Conservation (phyloP, 768 basidiomycete species). For the Tephrocybe sp. region DNA sequence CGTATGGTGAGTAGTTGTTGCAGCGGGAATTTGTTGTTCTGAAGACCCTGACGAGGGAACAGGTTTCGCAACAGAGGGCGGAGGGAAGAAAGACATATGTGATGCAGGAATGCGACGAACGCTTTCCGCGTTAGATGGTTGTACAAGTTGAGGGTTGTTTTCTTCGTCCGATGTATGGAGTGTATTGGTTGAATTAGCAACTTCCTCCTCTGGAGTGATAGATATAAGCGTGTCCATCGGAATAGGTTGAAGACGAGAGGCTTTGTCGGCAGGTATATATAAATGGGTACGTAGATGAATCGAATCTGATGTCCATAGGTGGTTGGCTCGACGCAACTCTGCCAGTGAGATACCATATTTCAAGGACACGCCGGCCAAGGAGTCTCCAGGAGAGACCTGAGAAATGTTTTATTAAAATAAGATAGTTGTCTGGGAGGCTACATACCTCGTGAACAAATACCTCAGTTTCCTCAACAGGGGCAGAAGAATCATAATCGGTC, state of each 20-base stretch:
- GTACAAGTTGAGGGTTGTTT: slow-evolving; percentile 6
- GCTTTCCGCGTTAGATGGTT: slow-evolving; percentile 20
- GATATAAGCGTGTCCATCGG: slow-evolving; percentile 24
- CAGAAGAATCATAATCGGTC: slow-evolving; percentile 7
- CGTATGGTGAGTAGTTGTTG: slow-evolving; percentile 12
- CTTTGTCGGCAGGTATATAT: slow-evolving; percentile 71
- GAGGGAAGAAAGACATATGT: slow-evolving; percentile 55
- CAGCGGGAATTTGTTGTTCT: slow-evolving; percentile 12
- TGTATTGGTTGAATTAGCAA: slow-evolving; percentile 16
- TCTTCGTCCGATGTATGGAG: slow-evolving; percentile 8
- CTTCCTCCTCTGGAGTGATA: slow-evolving; percentile 20
- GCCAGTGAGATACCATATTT: slow-evolving; percentile 86
- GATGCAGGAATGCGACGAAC: slow-evolving; percentile 48
- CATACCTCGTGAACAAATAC: slow-evolving; percentile 62
- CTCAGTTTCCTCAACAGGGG: slow-evolving; percentile 38
- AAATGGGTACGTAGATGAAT: slow-evolving; percentile 84
- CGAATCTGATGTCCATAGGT: slow-evolving; percentile 90
- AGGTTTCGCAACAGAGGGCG: slow-evolving; percentile 27
- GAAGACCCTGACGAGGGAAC: slow-evolving; percentile 7
- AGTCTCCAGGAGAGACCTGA: slow-evolving; percentile 72
- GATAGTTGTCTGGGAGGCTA: slow-evolving; percentile 5
- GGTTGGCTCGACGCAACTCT: slow-evolving; percentile 83
- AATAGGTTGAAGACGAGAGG: slow-evolving; percentile 42
- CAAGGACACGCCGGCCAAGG: slow-evolving; percentile 83
- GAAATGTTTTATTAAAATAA: neutral